A percentile compares a stretch with the other conserved stretches of the same genome.
phyloP scores from a whole-genome alignment of 139 green algal species.

The Chlorella sp. region DNA sequence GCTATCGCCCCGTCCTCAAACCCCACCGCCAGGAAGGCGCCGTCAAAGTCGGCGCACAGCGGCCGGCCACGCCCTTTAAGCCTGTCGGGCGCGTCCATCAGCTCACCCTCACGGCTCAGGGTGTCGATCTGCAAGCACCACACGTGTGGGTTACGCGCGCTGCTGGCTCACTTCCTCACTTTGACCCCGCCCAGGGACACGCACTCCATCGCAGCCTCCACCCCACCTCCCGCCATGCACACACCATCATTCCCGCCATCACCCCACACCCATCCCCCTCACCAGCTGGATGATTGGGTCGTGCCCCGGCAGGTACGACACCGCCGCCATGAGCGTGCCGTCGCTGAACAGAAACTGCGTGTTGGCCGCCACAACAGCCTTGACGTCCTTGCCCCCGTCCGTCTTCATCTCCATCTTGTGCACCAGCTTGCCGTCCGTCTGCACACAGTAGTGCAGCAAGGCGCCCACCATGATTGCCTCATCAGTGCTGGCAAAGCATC shows the following conservation, averaged over 20 bases:
- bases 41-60: conserved; percentile 12
- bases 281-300: conserved; percentile 17
- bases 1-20: conserved; percentile 24
- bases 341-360: neutral
- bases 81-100: conserved; percentile 7
- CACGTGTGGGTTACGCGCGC: too few relatives aligned
- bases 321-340: neutral
- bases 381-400: neutral
- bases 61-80: conserved; percentile 11
- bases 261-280: too few relatives aligned
- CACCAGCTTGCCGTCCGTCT: conserved; percentile 12
- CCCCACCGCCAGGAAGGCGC: conserved; percentile 11
- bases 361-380: conserved; percentile 4
- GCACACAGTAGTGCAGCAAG: neutral
- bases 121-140: conserved; percentile 17
- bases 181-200: too few relatives aligned
- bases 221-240: too few relatives aligned
- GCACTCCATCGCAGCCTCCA: too few relatives aligned
- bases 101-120: neutral
- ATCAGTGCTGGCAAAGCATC: too few relatives aligned
- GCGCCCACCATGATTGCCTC: neutral
- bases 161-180: too few relatives aligned
- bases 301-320: neutral
- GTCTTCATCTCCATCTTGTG: conserved; percentile 1
- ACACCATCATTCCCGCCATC: too few relatives aligned